A percentile compares a stretch with the other conserved stretches of the same genome.
phyloP scores from a whole-genome alignment of 805 yeast species.

The Starmerella powellii region DNA sequence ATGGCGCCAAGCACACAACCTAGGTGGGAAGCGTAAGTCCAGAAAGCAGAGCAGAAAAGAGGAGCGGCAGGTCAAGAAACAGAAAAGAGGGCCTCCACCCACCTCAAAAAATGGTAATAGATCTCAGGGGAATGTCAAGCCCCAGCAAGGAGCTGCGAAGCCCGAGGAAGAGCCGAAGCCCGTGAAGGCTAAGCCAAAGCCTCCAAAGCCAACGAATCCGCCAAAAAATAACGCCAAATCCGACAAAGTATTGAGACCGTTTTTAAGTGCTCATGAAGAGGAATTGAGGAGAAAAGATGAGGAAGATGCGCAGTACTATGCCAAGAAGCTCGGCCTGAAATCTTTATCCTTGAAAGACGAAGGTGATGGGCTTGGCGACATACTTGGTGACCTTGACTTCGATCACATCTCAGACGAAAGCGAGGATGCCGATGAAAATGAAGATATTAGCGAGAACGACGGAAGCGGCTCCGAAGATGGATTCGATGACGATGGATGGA shows the following conservation, averaged over 20 bases:
- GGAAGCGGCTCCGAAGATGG: too few relatives aligned
- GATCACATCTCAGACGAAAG: constrained; percentile 26
- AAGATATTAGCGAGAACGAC: constrained; percentile 11
- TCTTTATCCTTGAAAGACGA: constrained; percentile 39
- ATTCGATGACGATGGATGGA: background rate
- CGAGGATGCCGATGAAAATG: constrained; percentile 8
- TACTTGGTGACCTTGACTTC: constrained; percentile 59
- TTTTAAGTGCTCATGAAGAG: constrained; percentile 35
- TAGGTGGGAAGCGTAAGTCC: constrained; percentile 11
- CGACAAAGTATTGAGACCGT: constrained; percentile 16
- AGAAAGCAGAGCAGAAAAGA: constrained; percentile 22
- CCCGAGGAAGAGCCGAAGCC: constrained; percentile 13
- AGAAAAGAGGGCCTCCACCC: too few relatives aligned
- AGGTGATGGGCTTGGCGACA: constrained; percentile 70
- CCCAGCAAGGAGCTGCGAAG: too few relatives aligned
- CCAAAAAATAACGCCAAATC: too few relatives aligned
- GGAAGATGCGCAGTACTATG: constrained; percentile 68
- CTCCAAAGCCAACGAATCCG: too few relatives aligned
- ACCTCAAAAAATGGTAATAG: too few relatives aligned
- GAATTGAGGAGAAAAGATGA: constrained; percentile 50
- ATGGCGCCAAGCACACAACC: constrained; percentile 22
- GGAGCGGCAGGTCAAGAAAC: constrained; percentile 16
- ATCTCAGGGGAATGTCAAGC: too few relatives aligned
- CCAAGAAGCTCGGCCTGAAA: constrained; percentile 65
- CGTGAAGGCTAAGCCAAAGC: too few relatives aligned